phyloP scores from a whole-genome alignment of 805 yeast genomes.

The Hyphopichia homilentoma region DNA sequence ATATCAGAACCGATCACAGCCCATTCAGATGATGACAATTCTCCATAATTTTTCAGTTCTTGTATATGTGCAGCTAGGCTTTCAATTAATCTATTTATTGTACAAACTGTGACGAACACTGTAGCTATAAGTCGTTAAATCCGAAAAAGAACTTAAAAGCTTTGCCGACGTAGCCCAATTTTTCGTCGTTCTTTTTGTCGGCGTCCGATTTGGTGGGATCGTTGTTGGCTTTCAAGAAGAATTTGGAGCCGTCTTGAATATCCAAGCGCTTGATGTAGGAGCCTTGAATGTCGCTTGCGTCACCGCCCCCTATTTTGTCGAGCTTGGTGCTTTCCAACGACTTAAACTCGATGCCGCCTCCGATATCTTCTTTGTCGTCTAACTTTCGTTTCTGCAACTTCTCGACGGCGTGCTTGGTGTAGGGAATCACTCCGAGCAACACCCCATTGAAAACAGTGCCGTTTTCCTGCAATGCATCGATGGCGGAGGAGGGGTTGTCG shows the following conservation, averaged over 20 bases:
- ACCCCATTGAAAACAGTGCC: conserved; percentile 67
- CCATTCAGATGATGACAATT: too few relatives aligned
- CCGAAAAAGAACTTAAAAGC: conserved; percentile 38
- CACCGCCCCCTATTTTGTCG: conserved; percentile 1
- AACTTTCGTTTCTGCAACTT: conserved; percentile 48
- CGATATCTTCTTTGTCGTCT: conserved; percentile 45
- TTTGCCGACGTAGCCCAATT: conserved; percentile 31
- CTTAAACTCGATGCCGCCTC: conserved; percentile 26
- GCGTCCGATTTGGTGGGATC: conserved; percentile 15
- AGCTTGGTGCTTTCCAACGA: conserved; percentile 2
- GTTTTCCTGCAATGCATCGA: conserved; percentile 81
- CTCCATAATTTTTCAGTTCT: too few relatives aligned
- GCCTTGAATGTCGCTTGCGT: conserved; percentile 3
- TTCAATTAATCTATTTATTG: too few relatives aligned
- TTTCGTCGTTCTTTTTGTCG: conserved; percentile 20
- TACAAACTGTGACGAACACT: too few relatives aligned
- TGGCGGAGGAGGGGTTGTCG: conserved; percentile 68
- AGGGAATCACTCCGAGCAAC: conserved; percentile 67
- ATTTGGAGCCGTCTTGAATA: conserved; percentile 36
- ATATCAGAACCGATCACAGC: too few relatives aligned
- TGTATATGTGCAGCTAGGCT: too few relatives aligned
- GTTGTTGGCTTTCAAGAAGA: conserved; percentile 28
- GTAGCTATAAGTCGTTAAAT: conserved; percentile 35
- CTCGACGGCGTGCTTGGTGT: conserved; percentile 57
- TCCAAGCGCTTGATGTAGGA: conserved; percentile 29